Percentiles rank a stretch among this genome's conserved stretches.
Conservation (phyloP, 805 yeast species). For the Metschnikowia lachancei region DNA sequence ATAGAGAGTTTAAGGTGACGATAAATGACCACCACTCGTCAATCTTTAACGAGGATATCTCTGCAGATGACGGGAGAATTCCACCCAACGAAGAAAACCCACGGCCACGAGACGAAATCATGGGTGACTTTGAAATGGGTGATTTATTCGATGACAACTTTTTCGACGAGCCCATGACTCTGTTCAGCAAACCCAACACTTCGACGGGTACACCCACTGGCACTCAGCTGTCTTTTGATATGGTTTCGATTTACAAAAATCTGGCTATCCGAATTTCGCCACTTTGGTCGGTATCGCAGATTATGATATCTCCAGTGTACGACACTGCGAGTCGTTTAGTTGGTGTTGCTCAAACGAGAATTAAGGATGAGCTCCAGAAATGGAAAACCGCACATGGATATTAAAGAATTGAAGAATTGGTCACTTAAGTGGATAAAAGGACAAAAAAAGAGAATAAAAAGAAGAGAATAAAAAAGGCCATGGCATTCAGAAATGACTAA, state of each 20-base stretch:
- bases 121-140: constrained; percentile 21
- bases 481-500: too few species aligned
- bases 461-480: background rate
- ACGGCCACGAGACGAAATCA: constrained; percentile 11
- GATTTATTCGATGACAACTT: constrained; percentile 20
- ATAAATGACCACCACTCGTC: constrained; percentile 18
- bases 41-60: constrained; percentile 13
- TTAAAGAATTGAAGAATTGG: background rate
- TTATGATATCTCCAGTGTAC: background rate
- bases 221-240: background rate
- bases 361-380: constrained; percentile 2
- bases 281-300: background rate
- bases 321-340: background rate
- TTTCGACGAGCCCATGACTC: constrained; percentile 14
- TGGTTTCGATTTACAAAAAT: background rate
- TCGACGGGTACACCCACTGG: background rate
- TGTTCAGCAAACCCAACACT: constrained; percentile 4
- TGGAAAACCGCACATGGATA: constrained; percentile 5
- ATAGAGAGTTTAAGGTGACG: constrained; percentile 7
- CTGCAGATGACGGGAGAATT: background rate
- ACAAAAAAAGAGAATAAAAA: background rate
- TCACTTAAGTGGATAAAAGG: background rate
- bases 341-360: background rate
- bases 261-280: background rate
- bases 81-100: constrained; percentile 4